phyloP scores from a whole-genome alignment of 176 grass and related monocot genomes.

The Panicum miliaceum region DNA sequence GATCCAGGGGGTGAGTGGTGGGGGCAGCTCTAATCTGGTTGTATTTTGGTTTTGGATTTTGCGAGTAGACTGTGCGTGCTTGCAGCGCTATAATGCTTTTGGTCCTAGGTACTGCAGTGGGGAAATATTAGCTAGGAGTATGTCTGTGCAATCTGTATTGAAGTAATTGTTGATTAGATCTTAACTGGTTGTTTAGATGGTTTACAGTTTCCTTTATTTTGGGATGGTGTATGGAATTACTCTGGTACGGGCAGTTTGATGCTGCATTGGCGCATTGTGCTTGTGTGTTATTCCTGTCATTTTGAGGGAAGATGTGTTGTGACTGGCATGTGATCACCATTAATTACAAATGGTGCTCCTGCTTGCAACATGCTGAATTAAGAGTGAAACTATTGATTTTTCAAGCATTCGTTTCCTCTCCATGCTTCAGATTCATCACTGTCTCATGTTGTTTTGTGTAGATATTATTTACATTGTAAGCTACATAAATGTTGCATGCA shows the following conservation, averaged over 20 bases:
- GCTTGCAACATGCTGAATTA: background rate
- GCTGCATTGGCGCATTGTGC: slow-evolving; percentile 15
- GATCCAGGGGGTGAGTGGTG: slow-evolving; percentile 87
- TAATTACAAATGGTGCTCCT: background rate
- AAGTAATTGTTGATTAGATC: background rate
- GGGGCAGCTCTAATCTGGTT: background rate
- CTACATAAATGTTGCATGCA: background rate
- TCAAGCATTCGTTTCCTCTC: background rate
- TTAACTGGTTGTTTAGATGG: background rate
- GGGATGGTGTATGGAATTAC: background rate
- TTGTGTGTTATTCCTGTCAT: background rate
- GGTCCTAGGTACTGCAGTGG: background rate
- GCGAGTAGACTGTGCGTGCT: background rate
- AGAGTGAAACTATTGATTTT: background rate
- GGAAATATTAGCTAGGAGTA: background rate
- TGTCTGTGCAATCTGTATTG: background rate
- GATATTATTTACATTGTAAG: too few relatives aligned
- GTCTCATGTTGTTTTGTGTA: background rate
- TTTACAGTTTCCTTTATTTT: background rate
- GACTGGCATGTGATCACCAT: background rate
- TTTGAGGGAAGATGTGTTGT: background rate
- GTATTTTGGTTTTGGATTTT: background rate
- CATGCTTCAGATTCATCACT: background rate
- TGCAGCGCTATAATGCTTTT: background rate
- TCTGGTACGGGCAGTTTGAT: background rate